These are phyloP conservation scores for Coelastrella sp. DNA, from an alignment of 139 green algal species.

Conservation along the genomic window DNA sequence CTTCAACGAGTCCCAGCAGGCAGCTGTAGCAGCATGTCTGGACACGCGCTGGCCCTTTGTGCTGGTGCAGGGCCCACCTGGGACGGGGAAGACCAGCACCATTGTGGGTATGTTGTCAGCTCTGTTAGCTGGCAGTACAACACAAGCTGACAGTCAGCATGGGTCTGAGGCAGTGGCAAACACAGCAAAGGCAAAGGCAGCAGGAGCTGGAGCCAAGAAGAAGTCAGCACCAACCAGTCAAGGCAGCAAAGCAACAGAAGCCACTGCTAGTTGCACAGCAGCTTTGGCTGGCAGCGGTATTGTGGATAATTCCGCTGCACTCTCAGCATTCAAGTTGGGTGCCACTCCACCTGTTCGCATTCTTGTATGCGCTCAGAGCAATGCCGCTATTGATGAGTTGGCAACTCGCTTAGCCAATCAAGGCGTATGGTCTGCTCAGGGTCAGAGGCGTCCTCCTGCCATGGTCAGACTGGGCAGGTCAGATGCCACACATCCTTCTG, in stretches of 20 bases:
- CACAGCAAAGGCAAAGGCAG: neutral
- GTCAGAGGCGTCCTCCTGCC: conserved; percentile 36
- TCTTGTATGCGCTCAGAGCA: conserved; percentile 84
- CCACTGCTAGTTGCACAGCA: neutral
- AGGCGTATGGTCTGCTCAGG: conserved; percentile 53
- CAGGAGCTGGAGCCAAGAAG: conserved; percentile 17
- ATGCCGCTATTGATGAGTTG: conserved; percentile 85
- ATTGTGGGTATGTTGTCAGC: conserved; percentile 75
- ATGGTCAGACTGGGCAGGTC: conserved; percentile 55
- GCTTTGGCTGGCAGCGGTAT: neutral
- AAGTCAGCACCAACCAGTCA: neutral
- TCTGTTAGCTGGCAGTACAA: conserved; percentile 49
- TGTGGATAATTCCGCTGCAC: neutral
- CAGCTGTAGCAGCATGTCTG: conserved; percentile 62
- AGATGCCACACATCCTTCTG: conserved; percentile 49
- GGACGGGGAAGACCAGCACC: conserved; percentile 55
- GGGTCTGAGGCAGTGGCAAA: neutral
- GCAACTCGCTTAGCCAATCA: conserved; percentile 63
- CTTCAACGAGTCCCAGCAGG: conserved; percentile 76
- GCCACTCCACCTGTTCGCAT: conserved; percentile 53
- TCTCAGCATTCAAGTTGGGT: conserved; percentile 28
- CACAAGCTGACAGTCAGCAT: neutral
- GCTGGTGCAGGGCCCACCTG: conserved; percentile 72
- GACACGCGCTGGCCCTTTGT: conserved; percentile 34
- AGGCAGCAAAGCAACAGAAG: neutral